Percentiles rank a stretch among this genome's conserved stretches.
These are phyloP conservation scores for Clavispora asparagi DNA, from an alignment of 805 yeast genomes.

Conservation along the genomic window DNA sequence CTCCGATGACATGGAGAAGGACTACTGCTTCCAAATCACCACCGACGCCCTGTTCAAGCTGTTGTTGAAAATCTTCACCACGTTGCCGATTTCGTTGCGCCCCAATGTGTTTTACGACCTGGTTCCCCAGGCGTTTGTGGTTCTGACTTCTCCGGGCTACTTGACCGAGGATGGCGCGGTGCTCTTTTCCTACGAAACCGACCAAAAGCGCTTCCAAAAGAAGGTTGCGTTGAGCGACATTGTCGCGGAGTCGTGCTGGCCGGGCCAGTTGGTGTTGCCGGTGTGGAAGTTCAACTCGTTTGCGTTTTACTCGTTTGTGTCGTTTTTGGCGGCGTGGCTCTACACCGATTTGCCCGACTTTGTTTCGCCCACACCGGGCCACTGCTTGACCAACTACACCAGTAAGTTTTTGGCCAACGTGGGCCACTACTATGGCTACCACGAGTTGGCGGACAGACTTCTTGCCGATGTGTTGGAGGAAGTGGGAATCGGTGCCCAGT, in stretches of 20 bases:
- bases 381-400: constrained; percentile 64
- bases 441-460: constrained; percentile 41
- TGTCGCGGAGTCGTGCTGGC: constrained; percentile 66
- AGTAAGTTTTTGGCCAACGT: constrained; percentile 18
- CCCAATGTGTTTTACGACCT: constrained; percentile 72
- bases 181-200: constrained; percentile 60
- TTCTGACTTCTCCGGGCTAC: constrained; percentile 68
- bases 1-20: constrained; percentile 80
- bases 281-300: constrained; percentile 51
- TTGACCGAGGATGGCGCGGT: constrained; percentile 81
- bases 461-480: constrained; percentile 43
- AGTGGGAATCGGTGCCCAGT: constrained; percentile 46
- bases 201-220: constrained; percentile 36
- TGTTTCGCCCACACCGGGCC: constrained; percentile 89
- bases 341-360: constrained; percentile 91
- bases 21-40: constrained; percentile 79
- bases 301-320: constrained; percentile 35
- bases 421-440: constrained; percentile 31
- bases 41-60: constrained; percentile 54
- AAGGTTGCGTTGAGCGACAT: constrained; percentile 42
- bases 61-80: constrained; percentile 55
- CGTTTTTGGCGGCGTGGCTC: constrained; percentile 62
- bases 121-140: constrained; percentile 58
- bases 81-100: constrained; percentile 68
- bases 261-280: constrained; percentile 85